Base-by-base conservation (phyloP, 805 yeast genomes). In the Lipomyces spencermartinsiae region DNA sequence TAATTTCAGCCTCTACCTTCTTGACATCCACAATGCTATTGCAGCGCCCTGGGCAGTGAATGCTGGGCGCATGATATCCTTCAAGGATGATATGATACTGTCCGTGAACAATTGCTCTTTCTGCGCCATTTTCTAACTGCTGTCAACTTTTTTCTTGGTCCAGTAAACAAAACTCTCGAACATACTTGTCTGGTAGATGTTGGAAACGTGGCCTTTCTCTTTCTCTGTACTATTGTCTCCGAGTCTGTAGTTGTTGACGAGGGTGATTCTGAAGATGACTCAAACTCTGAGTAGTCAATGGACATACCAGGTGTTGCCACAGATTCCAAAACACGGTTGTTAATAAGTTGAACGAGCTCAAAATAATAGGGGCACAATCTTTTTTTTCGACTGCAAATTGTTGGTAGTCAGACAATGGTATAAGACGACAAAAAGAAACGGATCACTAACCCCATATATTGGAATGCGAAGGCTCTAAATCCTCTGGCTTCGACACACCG, bases 221-320 rank as follows among this genome's bases (percentile, higher is more conserved):
- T 39, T 16, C 46, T 39, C 8, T 10, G 46, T 4, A 10, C 8
- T 10, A 10, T 8, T 39, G 46, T 14, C 46, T 10, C 46, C 46
- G 46, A 39, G 46, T 39, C 46, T 39, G 46, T 39, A 39, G n/a
- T 39, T 39, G 46, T 39, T 14, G 46, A 39, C 46, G 46, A 39
- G 1, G 16, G 16, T n/a, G 46, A 39, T 8, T 39, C 46, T 39
- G 46, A 39, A 8, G 46, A 2, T 39, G 46, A 39, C 16, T 39
- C 46, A 39, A 39, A 39, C n/a, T 1, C 46, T 3, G 46, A 39
- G 46, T 1, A 1, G 46, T 39, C 46, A 39, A 39, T 39, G 46
- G 46, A 5, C 46, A 39, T 39, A 4, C 46, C 46, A 1, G 46
- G 46, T 12, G 46, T 39, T 39, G 46, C 46, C 46, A 39, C 2